Evolutionary conservation across 495 filamentous ascomycete genomes (phyloP), one percentile per base, ranked within the genome.

Genomic region (Patellaria atrata): DNA sequence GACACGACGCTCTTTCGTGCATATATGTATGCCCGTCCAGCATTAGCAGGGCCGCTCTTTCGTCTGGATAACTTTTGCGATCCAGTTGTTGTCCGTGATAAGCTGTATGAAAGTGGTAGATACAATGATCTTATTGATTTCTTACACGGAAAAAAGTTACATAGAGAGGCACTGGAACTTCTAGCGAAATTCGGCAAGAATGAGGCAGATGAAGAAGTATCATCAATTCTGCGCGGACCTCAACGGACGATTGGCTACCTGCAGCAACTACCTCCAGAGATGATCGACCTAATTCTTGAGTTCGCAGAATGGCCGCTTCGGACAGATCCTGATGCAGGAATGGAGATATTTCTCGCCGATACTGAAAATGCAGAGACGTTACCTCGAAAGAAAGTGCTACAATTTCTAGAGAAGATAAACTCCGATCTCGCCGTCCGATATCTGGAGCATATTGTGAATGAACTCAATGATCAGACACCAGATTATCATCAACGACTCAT

Each of bases 31-130:
- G 80, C 76, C 4, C 77, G 73, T 8, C 89, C 89, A 4, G 71
- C 78, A 1, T 64, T 96, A 1, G 85, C 82, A 19, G 82, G 80
- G 1, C 80, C 85, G 2, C 71, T 99, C 1, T 94, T 99, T 58
- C 83, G 91, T 10, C 83, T 96, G 31, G 77, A 83, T 52, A 99
- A 99, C 53, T 94, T 93, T 55, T 94, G 89, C 47, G 87, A 96
- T 44, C 87, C 89, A 0, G 79, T 81, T 18, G 89, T 99, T 1
- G 86, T 99, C 17, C 87, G 91, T 53, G 80, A 94, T 55, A 76
- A 81, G 41, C 65, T 99, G 6, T 74, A 91, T 38, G 84, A 93
- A 52, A 79, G 75, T 33, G 78, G 80, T 26, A 79, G 85, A 29
- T 93, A 93, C 54, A 83, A 78, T 35, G 89, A 96, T 52, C 62